phyloP scores from a whole-genome alignment of 2,329 filamentous ascomycete genomes.

The Cryphonectria naterciae region DNA sequence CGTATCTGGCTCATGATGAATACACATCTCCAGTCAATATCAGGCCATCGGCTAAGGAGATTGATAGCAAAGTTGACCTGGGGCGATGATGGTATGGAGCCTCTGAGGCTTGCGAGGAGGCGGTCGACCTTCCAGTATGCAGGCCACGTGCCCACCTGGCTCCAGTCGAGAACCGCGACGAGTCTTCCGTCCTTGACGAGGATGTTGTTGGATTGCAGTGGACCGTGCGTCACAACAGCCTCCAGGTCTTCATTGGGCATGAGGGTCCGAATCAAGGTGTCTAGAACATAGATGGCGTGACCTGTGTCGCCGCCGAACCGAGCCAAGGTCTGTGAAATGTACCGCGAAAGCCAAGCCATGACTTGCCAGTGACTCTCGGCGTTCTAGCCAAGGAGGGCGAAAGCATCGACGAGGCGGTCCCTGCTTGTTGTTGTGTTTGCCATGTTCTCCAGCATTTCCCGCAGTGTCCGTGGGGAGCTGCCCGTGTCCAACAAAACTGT shows the following conservation, averaged over 20 bases:
- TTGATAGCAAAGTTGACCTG: neutral
- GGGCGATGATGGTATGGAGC: neutral
- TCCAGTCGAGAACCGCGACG: slow-evolving; percentile 2
- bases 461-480: neutral
- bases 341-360: neutral
- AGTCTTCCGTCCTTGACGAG: neutral
- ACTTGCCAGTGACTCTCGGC: neutral
- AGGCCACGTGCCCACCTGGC: neutral
- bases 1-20: neutral
- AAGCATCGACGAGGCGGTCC: neutral
- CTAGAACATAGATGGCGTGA: neutral
- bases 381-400: neutral
- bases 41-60: neutral
- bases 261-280: neutral
- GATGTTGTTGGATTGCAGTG: neutral
- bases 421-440: neutral
- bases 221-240: neutral
- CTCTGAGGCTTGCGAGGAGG: neutral
- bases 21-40: neutral
- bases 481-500: neutral
- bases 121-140: neutral
- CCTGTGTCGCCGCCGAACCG: neutral
- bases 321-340: neutral
- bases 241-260: neutral
- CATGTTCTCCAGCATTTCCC: neutral